Evolutionary conservation across 2,329 filamentous ascomycete species (phyloP).

Genomic region (Paraphoma chrysanthemicola): DNA sequence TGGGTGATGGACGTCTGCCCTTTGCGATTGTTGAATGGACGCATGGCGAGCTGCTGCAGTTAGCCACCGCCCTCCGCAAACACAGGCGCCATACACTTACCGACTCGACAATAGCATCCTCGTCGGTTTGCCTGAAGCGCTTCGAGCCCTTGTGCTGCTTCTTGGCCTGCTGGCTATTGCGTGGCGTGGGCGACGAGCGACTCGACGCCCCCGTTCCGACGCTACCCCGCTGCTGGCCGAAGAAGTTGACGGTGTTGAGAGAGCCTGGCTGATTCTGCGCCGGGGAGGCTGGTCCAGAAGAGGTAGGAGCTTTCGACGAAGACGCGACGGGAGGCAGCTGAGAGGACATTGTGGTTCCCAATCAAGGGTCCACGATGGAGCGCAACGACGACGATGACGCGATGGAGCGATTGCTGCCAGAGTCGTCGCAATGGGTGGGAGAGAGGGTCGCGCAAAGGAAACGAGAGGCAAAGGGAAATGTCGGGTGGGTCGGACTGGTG

Average conservation of each 20-base stretch:
- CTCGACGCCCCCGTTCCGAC: constrained; percentile 47
- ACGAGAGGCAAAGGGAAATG: background rate
- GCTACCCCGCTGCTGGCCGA: constrained; percentile 52
- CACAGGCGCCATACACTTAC: constrained; percentile 56
- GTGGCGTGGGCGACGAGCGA: constrained; percentile 58
- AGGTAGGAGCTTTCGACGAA: constrained; percentile 50
- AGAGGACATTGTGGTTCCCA: constrained; percentile 51
- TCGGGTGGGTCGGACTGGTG: background rate
- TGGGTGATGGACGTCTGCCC: constrained; percentile 98
- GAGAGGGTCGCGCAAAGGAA: constrained; percentile 2
- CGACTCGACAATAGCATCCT: constrained; percentile 85
- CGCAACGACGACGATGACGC: constrained; percentile 27
- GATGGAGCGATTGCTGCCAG: constrained; percentile 9
- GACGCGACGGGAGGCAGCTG: constrained; percentile 51
- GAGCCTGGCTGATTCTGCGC: constrained; percentile 53
- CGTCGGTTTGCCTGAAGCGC: constrained; percentile 75
- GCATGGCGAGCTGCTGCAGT: constrained; percentile 64
- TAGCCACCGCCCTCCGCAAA: constrained; percentile 8
- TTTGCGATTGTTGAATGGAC: constrained; percentile 72
- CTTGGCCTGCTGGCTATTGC: constrained; percentile 77
- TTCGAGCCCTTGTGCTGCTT: constrained; percentile 86
- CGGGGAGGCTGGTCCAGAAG: constrained; percentile 50
- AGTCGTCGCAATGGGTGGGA: background rate
- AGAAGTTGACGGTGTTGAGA: constrained; percentile 52
- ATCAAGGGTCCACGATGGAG: constrained; percentile 30